Conservation (phyloP, 805 yeast species). For the Suhomyces vadensis region DNA sequence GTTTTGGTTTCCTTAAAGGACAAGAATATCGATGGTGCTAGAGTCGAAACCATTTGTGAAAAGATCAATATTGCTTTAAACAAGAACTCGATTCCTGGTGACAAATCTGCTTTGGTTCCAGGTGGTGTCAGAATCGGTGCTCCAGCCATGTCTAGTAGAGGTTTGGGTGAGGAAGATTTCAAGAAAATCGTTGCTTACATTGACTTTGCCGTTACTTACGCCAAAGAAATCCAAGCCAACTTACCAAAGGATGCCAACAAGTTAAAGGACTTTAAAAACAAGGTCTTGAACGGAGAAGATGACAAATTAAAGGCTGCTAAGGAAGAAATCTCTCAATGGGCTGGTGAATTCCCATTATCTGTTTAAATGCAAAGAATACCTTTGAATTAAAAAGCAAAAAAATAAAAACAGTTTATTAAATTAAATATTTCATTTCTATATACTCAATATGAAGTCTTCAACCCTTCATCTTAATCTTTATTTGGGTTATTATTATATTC, state of each 20-base stretch:
- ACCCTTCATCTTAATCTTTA: conserved; percentile 7
- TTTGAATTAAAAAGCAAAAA: neutral
- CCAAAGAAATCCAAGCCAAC: conserved; percentile 70
- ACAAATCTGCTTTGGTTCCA: conserved; percentile 92
- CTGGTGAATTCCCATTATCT: conserved; percentile 74
- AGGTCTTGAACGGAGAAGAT: conserved; percentile 68
- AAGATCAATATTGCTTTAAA: conserved; percentile 90
- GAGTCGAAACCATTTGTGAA: conserved; percentile 88
- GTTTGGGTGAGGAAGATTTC: conserved; percentile 78
- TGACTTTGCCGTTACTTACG: conserved; percentile 74
- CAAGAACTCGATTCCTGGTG: conserved; percentile 96
- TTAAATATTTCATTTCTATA: conserved; percentile 10
- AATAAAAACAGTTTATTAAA: no score
- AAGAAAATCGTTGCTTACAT: conserved; percentile 77
- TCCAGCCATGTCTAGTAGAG: conserved; percentile 98
- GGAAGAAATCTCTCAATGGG: conserved; percentile 86
- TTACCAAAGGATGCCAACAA: conserved; percentile 92
- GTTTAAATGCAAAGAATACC: conserved; percentile 21
- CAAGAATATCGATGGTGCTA: conserved; percentile 88
- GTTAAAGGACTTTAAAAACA: conserved; percentile 92
- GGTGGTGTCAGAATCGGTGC: conserved; percentile 97
- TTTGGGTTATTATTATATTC: conserved; percentile 10
- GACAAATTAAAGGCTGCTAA: conserved; percentile 63
- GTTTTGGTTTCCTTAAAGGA: conserved; percentile 80
- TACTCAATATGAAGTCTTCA: conserved; percentile 8